Conservation (phyloP, 1,284 basidiomycete genomes). For the Puccinia brachypodii region DNA sequence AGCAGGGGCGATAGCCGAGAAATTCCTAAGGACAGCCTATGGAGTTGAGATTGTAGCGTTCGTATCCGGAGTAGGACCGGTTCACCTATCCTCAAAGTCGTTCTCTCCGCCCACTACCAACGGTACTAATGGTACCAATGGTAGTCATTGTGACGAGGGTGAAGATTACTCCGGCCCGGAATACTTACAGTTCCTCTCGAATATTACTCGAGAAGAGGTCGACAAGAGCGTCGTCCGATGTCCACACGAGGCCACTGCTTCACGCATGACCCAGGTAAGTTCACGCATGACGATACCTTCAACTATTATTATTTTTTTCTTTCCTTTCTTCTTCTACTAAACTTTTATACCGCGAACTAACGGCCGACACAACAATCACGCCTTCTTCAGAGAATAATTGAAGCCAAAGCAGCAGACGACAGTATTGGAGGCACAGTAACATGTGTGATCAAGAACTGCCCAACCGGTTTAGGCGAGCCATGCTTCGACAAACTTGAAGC, state of each 20-base stretch:
- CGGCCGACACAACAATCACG: constrained; percentile 18
- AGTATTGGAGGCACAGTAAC: constrained; percentile 97
- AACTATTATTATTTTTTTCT: neutral
- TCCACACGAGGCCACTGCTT: constrained; percentile 81
- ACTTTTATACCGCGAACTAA: neutral
- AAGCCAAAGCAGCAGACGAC: constrained; percentile 83
- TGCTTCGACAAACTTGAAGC: constrained; percentile 99
- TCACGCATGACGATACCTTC: neutral
- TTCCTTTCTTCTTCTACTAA: neutral
- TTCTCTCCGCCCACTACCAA: constrained; percentile 52
- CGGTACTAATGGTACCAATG: constrained; percentile 51
- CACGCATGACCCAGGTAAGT: constrained; percentile 80
- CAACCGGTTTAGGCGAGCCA: constrained; percentile 86
- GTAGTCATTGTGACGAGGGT: constrained; percentile 53
- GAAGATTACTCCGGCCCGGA: constrained; percentile 66
- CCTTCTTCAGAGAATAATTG: constrained; percentile 74
- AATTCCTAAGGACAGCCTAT: constrained; percentile 82
- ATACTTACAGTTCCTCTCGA: constrained; percentile 76
- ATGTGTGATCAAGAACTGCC: constrained; percentile 92
- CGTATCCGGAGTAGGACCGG: constrained; percentile 91
- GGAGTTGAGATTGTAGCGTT: constrained; percentile 96
- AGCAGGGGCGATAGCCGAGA: constrained; percentile 96
- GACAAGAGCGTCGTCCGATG: constrained; percentile 87
- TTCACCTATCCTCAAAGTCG: constrained; percentile 65
- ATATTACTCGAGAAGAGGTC: constrained; percentile 80